Evolutionary conservation across 345 rosid genomes (phyloP), one percentile per base, ranked within the genome.

Genomic region (Brassica carinata): DNA sequence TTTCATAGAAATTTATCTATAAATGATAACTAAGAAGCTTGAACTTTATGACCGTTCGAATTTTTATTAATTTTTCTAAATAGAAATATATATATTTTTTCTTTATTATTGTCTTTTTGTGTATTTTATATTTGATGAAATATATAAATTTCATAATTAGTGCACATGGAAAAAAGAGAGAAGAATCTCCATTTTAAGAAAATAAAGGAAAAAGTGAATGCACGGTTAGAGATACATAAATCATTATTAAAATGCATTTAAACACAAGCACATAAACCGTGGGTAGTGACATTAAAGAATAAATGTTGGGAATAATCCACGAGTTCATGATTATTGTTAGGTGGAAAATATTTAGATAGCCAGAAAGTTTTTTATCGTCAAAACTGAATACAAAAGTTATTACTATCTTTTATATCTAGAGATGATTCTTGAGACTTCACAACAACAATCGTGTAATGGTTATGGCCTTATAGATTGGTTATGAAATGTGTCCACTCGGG

Each of bases 301-400:
- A 15, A 26, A 51, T 64, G 14, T 5, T 15, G 7, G 38, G 6
- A 27, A 75, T 71, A 70, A 10, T 75, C 51, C n/a, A 71, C 76
- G 69, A 80, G 83, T 62, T 79, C 75, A 63, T 74, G 75, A 74
- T 80, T 62, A 75, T 80, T 53, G 38, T 63, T 75, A 69, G 15
- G 67, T 75, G 51, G 67, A 64, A 67, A 74, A 31, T 27, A 48
- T 61, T 14, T 48, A 31, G 6, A 64, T 71, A 29, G 19, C 18
- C 31, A 13, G 7, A 62, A 31, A 64, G 5, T 11, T 27, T 58
- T 34, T 57, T 23, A 66, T 26, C 31, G n/a, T 71, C 9, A 10
- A 64, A 77, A 71, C 36, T 23, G 58, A 53, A 0, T 7, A 53
- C 58, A 53, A 43, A 43, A 43, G 51, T 43, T 48, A 10, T 45